Percentiles rank a stretch among this genome's conserved stretches.
These are phyloP conservation scores for Auricularia sp. DNA, from an alignment of 768 basidiomycete species.

Conservation along the genomic window DNA sequence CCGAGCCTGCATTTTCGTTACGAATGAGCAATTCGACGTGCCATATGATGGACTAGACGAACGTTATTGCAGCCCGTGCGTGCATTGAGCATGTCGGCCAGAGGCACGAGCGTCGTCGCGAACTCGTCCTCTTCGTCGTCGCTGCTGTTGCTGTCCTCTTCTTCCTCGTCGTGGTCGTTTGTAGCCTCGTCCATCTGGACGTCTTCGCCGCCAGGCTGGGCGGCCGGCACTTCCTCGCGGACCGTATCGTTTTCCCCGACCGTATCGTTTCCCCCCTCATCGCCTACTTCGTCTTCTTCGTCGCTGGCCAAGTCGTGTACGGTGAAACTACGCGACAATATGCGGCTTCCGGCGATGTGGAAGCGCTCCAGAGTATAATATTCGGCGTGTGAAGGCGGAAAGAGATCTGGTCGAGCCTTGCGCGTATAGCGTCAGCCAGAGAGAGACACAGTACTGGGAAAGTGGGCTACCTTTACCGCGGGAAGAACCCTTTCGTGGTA, in stretches of 20 bases:
- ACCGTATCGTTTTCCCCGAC: constrained; percentile 18
- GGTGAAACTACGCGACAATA: constrained; percentile 86
- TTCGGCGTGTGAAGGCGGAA: constrained; percentile 36
- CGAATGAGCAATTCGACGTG: constrained; percentile 1
- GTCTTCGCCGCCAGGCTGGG: constrained; percentile 10
- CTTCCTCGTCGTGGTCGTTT: constrained; percentile 14
- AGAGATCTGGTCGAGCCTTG: constrained; percentile 64
- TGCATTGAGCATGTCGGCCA: constrained; percentile 95
- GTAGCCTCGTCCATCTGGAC: constrained; percentile 24
- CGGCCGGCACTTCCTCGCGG: constrained; percentile 4
- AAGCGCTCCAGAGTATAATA: constrained; percentile 65
- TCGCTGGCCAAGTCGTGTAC: constrained; percentile 48
- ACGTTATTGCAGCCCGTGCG: constrained; percentile 79
- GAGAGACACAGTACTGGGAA: constrained; percentile 2
- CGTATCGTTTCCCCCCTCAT: constrained; percentile 19
- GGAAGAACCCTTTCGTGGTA: constrained; percentile 61
- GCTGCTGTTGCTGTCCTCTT: constrained; percentile 31
- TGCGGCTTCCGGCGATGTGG: constrained; percentile 84
- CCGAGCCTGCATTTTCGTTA: constrained; percentile 47
- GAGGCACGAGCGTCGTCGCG: constrained; percentile 84
- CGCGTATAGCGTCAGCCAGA: neutral
- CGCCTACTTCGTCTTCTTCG: constrained; percentile 25
- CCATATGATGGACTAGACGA: neutral
- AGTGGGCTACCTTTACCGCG: constrained; percentile 47
- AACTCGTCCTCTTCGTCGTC: constrained; percentile 43